Evolutionary conservation across 2,329 filamentous ascomycete genomes (phyloP), one percentile per base, ranked within the genome.

Genomic region (Aureobasidium sp.): DNA sequence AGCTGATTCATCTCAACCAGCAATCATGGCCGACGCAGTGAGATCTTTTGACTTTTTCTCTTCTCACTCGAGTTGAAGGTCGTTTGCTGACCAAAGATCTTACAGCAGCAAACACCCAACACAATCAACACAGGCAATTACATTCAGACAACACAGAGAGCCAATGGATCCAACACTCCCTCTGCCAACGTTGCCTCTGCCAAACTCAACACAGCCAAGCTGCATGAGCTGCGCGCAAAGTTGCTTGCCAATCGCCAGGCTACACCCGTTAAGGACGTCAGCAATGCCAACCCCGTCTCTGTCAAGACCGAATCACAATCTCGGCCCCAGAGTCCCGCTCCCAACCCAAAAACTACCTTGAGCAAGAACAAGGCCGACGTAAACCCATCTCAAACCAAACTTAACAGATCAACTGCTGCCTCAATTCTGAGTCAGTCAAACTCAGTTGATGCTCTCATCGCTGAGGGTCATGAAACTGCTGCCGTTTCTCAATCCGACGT

Each of bases 401-500:
- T 9, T 20, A 58, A 47, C 55, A 58, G 55, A 58, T 32, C 55
- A 7, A 58, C 55, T 20, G 55, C 42, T 42, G 55, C 55, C 1
- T 48, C 42, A n/a, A 58, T 58, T 34, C 20, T 47, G 42, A 48
- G 55, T 20, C 55, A 58, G 7, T 58, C 42, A 10, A 53, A 46
- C 32, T 41, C 46, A 32, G 37, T 69, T 10, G 68, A 68, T 26
- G 63, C 58, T n/a, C 63, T 70, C 29, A 57, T 71, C 13, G 63
- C 67, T 36, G 64, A 68, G 37, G 70, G 69, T 37, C 70, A 68
- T 58, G 69, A 68, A 29, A 61, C 64, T 23, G 69, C 26, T 13
- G 29, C 67, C 15, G 65, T 67, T 29, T 65, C 65, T n/a, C 64
- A 68, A 37, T 57, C 52, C 17, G 20, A 36, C 8, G 9, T 15